Base-by-base conservation (phyloP, 176 grass and related monocot species). In the Guadua angustifolia region DNA sequence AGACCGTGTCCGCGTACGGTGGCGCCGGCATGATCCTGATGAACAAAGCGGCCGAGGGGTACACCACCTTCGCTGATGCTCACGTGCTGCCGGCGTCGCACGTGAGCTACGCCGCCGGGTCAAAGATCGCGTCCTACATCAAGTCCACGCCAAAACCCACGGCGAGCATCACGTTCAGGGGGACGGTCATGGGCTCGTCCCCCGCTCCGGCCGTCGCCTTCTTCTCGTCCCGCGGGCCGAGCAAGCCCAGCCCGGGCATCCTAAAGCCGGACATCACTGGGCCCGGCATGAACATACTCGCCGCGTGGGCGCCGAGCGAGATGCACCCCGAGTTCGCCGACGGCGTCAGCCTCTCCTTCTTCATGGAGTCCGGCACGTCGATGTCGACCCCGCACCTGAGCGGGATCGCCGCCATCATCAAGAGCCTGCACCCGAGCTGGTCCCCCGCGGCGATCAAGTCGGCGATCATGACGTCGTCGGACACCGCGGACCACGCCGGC, bases 341-440 rank as follows among this genome's bases (percentile, higher is more conserved):
- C 66, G 79, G 71, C 82, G 70, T 84, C 6, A 67, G 78, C 26
- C 75, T 84, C 0, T 19, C 87, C 70, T 94, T 94, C 84, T 92
- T 92, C 85, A 84, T 94, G 89, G 88, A 87, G 47, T 91, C 88
- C 67, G 89, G 92, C 14, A 91, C 88, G 9, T 95, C 90, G 1
- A 95, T 95, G 93, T 81, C 93, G 9, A 95, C 93, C 32, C 93
- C 93, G 18, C 93, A 95, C 79, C 87, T 92, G 49, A 87, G 86
- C 74, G 93, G 93, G 15, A 88, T 95, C 50, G 93, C 93, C 4
- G 87, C 87, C 22, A 69, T 95, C 22, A 52, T 95, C 78, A 95
- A 89, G 78, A 92, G 90, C 81, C 38, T 89, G 6, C 93, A 92
- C 77, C 88, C 90, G 42, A 78, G 40, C 26, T 95, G 93, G 93